These are phyloP conservation scores for Pythium aquatile DNA, from an alignment of 352 stramenopile species.

Conservation along the genomic window DNA sequence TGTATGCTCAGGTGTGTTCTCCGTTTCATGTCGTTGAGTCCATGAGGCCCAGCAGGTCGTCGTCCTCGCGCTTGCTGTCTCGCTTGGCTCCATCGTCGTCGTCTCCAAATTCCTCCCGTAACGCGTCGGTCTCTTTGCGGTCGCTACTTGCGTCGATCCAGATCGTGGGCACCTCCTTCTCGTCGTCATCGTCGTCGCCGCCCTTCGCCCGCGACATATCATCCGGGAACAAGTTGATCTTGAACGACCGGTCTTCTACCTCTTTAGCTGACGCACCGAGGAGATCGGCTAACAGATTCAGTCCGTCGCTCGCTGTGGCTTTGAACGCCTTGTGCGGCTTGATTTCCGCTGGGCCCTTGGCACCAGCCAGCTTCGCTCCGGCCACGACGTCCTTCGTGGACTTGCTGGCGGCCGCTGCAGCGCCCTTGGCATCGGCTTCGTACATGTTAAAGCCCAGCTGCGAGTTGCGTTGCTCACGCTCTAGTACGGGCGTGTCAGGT, in stretches of 20 bases:
- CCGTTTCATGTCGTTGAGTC: slow-evolving; percentile 49
- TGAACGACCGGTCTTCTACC: slow-evolving; percentile 61
- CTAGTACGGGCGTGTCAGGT: slow-evolving; percentile 49
- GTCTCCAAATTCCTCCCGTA: slow-evolving; percentile 68
- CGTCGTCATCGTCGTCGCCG: slow-evolving; percentile 52
- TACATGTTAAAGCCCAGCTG: slow-evolving; percentile 85
- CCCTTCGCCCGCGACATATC: slow-evolving; percentile 35
- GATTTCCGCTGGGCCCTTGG: slow-evolving; percentile 30
- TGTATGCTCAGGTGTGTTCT: slow-evolving; percentile 2
- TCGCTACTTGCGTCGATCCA: slow-evolving; percentile 81
- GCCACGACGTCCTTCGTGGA: slow-evolving; percentile 59
- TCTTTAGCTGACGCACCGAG: slow-evolving; percentile 58
- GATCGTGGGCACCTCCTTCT: slow-evolving; percentile 69
- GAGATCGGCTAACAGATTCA: slow-evolving; percentile 85
- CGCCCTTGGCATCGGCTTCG: slow-evolving; percentile 66
- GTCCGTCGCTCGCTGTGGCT: slow-evolving; percentile 70
- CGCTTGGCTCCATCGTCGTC: slow-evolving; percentile 35
- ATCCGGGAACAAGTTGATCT: slow-evolving; percentile 80
- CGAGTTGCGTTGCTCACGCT: slow-evolving; percentile 54
- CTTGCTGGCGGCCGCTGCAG: slow-evolving; percentile 8
- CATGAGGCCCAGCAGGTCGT: slow-evolving; percentile 89
- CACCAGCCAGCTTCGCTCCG: slow-evolving; percentile 51
- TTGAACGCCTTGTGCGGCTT: slow-evolving; percentile 71
- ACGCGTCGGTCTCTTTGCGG: slow-evolving; percentile 48
- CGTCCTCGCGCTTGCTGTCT: slow-evolving; percentile 40